Base-by-base conservation (phyloP, 192 early-diverging fungal genomes). In the Spinellus fusiger region DNA sequence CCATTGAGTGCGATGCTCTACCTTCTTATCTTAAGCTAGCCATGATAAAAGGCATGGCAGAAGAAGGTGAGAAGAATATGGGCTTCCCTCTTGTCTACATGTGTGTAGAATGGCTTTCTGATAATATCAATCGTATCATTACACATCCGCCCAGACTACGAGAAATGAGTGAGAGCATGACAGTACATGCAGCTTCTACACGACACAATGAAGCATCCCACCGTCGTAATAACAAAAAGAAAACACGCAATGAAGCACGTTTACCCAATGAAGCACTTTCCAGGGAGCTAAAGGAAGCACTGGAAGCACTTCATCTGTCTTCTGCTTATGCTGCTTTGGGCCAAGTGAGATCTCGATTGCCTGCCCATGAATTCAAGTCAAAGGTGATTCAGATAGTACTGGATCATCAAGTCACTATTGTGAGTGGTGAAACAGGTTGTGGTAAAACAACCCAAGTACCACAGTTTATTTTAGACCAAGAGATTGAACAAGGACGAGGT, bases 361-460 rank as follows among this genome's bases (percentile, higher is more conserved):
- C 91, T 5, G 84, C 84, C 0, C 84, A 69, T 59, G 60, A 61
- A 12, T 88, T 76, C 65, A 70, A 80, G 31, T 65, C 80, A 8
- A 60, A 79, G 16, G 74, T 93, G 31, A 25, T 87, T 38, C 61
- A 80, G 1, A 49, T 77, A 0, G 60, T 90, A 10, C 23, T 56
- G 4, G 27, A 52, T 15, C 37, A 86, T 58, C 85, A 82, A 52
- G 85, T 92, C 5, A 62, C 89, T 15, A 83, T 92, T 59, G 76
- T 92, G 5, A 87, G 80, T 44, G 90, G 90, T 37, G 90, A 89
- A 68, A 92, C 90, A 6, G 89, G 89, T 66, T 67, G 80, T 61
- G 82, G 84, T 62, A 89, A 86, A 71, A 85, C 79, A 33, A 93
- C 90, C 1, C 90, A 92, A 63, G 81, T 90, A 32, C 91, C 91